Percentiles rank a stretch among this genome's conserved stretches.
phyloP scores from a whole-genome alignment of 2,329 filamentous ascomycete species.

The Colletotrichum australisinense region DNA sequence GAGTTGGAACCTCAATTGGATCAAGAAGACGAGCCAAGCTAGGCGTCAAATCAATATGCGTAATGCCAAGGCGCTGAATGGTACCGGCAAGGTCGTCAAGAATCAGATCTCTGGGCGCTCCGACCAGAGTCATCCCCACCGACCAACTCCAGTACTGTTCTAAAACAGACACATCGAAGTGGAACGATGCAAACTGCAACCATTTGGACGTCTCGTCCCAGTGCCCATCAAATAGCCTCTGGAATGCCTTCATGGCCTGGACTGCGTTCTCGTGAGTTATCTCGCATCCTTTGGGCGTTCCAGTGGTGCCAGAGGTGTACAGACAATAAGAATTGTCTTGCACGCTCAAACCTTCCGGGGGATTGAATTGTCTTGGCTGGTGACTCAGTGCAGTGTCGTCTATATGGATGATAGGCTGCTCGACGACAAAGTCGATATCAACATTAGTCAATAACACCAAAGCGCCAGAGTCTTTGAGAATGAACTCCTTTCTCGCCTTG shows the following conservation, averaged over 20 bases:
- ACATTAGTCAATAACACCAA: slow-evolving; percentile 69
- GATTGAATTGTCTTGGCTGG: slow-evolving; percentile 39
- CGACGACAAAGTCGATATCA: slow-evolving; percentile 46
- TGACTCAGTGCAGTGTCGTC: slow-evolving; percentile 45
- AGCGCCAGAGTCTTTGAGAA: slow-evolving; percentile 78
- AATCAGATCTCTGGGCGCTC: slow-evolving; percentile 84
- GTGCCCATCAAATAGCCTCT: slow-evolving; percentile 78
- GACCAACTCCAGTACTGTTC: slow-evolving; percentile 98
- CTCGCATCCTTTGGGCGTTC: slow-evolving; percentile 87
- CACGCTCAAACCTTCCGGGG: slow-evolving; percentile 36
- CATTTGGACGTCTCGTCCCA: slow-evolving; percentile 82
- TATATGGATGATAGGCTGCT: slow-evolving; percentile 47
- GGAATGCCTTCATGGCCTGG: slow-evolving; percentile 90
- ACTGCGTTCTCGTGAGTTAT: slow-evolving; percentile 90
- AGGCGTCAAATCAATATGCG: slow-evolving; percentile 92
- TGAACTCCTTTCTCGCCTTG: slow-evolving; percentile 78
- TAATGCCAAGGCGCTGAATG: slow-evolving; percentile 80
- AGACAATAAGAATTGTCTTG: slow-evolving; percentile 81
- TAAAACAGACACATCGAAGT: slow-evolving; percentile 93
- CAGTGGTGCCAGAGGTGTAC: slow-evolving; percentile 90
- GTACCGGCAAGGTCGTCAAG: slow-evolving; percentile 83
- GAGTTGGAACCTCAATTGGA: slow-evolving; percentile 82
- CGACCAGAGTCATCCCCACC: slow-evolving; percentile 85
- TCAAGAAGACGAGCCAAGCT: slow-evolving; percentile 83
- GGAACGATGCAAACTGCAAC: slow-evolving; percentile 93